Evolutionary conservation across 225 moss, liverwort and hornwort species (phyloP), one percentile per base, ranked within the genome.

Genomic region (Antitrichia curtipendula): DNA sequence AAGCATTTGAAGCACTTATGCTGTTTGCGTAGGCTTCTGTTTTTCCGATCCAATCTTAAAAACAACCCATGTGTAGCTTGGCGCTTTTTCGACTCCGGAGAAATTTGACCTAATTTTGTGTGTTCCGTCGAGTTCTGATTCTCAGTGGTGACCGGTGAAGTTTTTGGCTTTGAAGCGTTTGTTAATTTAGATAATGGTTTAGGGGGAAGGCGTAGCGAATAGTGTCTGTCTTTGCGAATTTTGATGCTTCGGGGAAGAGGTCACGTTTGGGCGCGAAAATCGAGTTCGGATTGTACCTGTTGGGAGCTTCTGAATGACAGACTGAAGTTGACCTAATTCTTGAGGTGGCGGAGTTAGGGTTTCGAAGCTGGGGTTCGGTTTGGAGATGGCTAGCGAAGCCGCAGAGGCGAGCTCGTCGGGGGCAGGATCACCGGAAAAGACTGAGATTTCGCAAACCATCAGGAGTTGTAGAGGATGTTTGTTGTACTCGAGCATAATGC

Each of bases 401-500:
- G 63, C 91, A 80, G 91, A 90, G 54, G 83, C 88, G 75, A 90
- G 87, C 86, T 90, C 92, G 4, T 92, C 92, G 24, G 91, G 79
- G 64, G 52, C 90, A 71, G 88, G 85, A 43, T 45, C 87, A 61
- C 86, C 88, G 15, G 94, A 92, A 66, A 90, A 91, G 63, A 83
- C 75, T 27, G 84, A 91, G 72, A 91, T 92, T 79, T 89, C 92
- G 31, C 86, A 91, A 65, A 89, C 90, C 56, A 91, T 86, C 68
- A 89, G 92, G 88, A 93, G 92, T 86, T 95, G 95, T 84, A 90
- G 92, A 88, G 95, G 95, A 56, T 95, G 95, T 89, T 86, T 95
- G 43, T 90, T 91, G 38, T 95, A 95, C 82, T 93, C 95, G 12
- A 95, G 93, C 77, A 79, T 91, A 59, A 80, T 95, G 93, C 92